Evolutionary conservation across 345 rosid genomes (phyloP), one percentile per base, ranked within the genome.

Genomic region (Salix exigua): DNA sequence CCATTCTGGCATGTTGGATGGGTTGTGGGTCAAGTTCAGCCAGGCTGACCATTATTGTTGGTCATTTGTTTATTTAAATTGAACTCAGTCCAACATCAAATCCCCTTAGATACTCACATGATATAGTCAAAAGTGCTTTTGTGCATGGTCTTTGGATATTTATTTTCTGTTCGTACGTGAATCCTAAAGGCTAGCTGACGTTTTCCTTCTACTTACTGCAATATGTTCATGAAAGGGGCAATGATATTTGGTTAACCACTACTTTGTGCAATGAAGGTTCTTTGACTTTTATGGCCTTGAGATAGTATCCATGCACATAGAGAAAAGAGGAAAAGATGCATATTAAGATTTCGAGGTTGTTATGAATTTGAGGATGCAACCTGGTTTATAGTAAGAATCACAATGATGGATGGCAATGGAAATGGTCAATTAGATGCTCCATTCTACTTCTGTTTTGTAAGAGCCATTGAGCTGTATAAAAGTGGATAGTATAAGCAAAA

Each of bases 401-500:
- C 68, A 64, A 18, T 30, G 68, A 64, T 38, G 14, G 28, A 40
- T 40, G 46, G 0, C 51, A 46, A 11, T 46, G 18, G 51, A 18
- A 14, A 14, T 4, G 51, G 18, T 46, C 14, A 14, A 14, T 55
- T 55, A 12, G 4, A 14, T n/a, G 26, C 62, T 28, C 23, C 26
- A 58, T 58, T 58, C 62, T 40, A 12, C 5, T 55, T 55, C 62
- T 58, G 62, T n/a, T 58, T 58, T n/a, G 28, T 28, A 58, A n/a
- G 25, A 8, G 28, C 14, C 62, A n/a, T 55, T 55, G 28, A n/a
- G 62, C 28, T 55, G 9, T n/a, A n/a, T n/a, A n/a, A 81, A 74
- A 67, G 23, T 28, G 38, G 83, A 73, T 67, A 80, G 63, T 78
- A 77, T 70, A 68, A 46, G 79, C 69, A 77, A 62, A 60, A 58